A percentile compares a stretch with the other conserved stretches of the same genome.
These are phyloP conservation scores for Emiliania huxleyi DNA, from an alignment of 78 protist species.

Conservation along the genomic window DNA sequence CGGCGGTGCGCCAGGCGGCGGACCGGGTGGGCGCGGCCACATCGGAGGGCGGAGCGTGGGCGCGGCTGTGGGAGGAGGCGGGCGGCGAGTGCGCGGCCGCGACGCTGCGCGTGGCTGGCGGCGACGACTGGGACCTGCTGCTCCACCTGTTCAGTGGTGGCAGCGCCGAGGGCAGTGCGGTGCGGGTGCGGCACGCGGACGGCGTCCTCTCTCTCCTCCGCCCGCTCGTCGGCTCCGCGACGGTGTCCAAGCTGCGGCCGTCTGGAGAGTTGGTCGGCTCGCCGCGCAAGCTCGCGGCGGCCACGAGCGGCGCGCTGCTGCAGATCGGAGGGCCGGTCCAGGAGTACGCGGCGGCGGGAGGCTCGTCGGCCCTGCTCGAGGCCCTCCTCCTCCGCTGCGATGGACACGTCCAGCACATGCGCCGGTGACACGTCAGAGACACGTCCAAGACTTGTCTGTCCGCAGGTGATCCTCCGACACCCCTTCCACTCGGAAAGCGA, in stretches of 20 bases:
- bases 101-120: conserved; percentile 2
- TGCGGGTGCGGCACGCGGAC: not conserved
- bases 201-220: not conserved
- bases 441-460: too few relatives aligned
- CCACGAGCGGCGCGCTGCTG: not conserved
- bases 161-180: not conserved
- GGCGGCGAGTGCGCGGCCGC: not conserved
- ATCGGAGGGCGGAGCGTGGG: not conserved
- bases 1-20: not conserved
- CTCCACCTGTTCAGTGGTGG: not conserved
- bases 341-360: not conserved
- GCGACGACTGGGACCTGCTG: not conserved
- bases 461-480: too few relatives aligned
- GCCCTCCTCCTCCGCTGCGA: too few relatives aligned
- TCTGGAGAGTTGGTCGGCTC: not conserved
- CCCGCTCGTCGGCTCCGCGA: conserved; percentile 3
- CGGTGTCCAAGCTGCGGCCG: not conserved
- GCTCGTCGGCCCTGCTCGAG: not conserved
- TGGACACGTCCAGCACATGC: too few relatives aligned
- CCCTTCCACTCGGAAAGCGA: too few relatives aligned
- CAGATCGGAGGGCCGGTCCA: not conserved
- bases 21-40: not conserved
- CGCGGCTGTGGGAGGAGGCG: not conserved
- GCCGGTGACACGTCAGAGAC: too few relatives aligned
- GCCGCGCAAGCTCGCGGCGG: not conserved